Conservation (phyloP, 2,329 filamentous ascomycete genomes). For the Fusarium succisae region DNA sequence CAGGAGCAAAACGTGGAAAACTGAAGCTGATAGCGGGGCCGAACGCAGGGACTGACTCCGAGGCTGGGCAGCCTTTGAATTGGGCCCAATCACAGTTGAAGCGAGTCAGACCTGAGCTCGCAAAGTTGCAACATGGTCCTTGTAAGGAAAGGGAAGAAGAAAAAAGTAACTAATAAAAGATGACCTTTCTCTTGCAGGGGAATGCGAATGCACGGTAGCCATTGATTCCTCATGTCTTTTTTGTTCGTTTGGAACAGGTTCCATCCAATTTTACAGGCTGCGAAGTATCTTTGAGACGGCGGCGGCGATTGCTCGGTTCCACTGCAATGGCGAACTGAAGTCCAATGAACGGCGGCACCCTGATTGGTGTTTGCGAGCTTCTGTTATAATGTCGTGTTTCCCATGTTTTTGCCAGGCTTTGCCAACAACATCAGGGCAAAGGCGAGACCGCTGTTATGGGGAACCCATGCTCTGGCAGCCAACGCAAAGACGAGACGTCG, state of each 20-base stretch:
- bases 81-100: conserved; percentile 40
- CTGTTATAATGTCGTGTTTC: conserved; percentile 16
- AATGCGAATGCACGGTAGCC: conserved; percentile 33
- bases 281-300: conserved; percentile 27
- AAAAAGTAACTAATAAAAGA: conserved; percentile 6
- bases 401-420: conserved; percentile 1
- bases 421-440: conserved; percentile 18
- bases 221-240: not conserved
- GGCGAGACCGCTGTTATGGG: conserved; percentile 15
- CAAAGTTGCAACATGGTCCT: conserved; percentile 15
- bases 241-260: conserved; percentile 13
- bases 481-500: conserved; percentile 15
- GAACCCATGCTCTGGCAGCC: conserved; percentile 19
- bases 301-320: conserved; percentile 38
- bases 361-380: conserved; percentile 35
- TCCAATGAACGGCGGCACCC: conserved; percentile 17
- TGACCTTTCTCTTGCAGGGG: conserved; percentile 37
- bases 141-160: not conserved
- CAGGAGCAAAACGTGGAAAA: conserved; percentile 32
- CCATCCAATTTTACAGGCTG: conserved; percentile 13
- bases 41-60: conserved; percentile 38
- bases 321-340: conserved; percentile 30
- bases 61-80: conserved; percentile 28
- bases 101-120: conserved; percentile 43
- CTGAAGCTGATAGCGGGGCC: conserved; percentile 40